Base-by-base conservation (phyloP, 1,284 basidiomycete genomes). In the Leccinum subspadiceum region DNA sequence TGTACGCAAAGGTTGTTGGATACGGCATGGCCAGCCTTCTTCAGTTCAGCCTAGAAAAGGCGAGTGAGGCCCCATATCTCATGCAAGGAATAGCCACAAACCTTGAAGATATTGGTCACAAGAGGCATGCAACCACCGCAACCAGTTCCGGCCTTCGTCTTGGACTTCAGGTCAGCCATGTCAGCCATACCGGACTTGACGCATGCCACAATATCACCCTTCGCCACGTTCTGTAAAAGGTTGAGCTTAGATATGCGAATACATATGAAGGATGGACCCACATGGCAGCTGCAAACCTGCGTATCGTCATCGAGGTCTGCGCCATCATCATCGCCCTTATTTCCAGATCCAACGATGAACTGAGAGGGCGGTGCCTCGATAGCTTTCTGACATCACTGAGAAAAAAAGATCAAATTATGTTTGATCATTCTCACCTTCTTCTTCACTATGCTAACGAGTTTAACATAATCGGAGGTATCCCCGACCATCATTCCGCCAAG, bases 401-500 rank as follows among this genome's bases (percentile, higher is more conserved):
- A 44, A 41, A 41, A 41, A 4, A 10, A 41, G n/a, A 5, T 17
- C 8, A n/a, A 9, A 41, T 17, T 17, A 1, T 26, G 24, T 26
- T 26, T 26, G 24, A 24, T 20, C 35, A 37, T 39, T 37, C 59
- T 65, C 35, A 80, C 84, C 76, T 82, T 85, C 77, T 90, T 90
- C 77, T 87, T 90, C 50, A 89, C 85, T 33, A 92, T 77, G 4
- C 84, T 78, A 10, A 91, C 81, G 5, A 92, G 78, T 73, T 90
- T 91, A 63, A 85, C 81, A 65, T 84, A 92, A 70, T 90, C 87
- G 50, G 78, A 79, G 31, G 85, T 84, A 67, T 92, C 89, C 2
- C 90, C 90, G 13, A 92, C 84, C 89, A 92, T 90, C 83, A 91
- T 91, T 2, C 90, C 90, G 7, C 90, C 90, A 5, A 93, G 73